Conservation (phyloP, 345 rosid genomes). For the Eutrema heterophyllum region DNA sequence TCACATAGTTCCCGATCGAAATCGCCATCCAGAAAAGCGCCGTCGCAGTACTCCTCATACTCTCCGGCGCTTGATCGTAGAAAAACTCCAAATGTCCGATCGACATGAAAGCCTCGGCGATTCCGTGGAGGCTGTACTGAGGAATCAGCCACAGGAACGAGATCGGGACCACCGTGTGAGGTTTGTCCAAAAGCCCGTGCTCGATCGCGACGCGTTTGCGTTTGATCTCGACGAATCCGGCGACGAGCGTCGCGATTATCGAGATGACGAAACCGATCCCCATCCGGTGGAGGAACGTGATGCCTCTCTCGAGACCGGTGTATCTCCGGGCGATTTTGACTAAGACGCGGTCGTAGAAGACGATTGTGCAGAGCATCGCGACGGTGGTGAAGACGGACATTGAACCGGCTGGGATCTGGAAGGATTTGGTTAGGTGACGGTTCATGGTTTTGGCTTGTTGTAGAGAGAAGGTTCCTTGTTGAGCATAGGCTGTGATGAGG, state of each 20-base stretch:
- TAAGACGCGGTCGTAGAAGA: constrained; percentile 60
- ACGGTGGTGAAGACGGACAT: constrained; percentile 80
- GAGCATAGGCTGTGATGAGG: constrained; percentile 72
- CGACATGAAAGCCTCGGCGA: constrained; percentile 85
- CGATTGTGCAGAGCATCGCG: constrained; percentile 66
- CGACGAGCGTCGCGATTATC: constrained; percentile 64
- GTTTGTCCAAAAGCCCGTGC: constrained; percentile 36
- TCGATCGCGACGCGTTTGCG: constrained; percentile 47
- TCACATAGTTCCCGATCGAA: constrained; percentile 61
- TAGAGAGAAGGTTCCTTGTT: constrained; percentile 76
- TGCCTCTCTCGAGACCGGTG: constrained; percentile 84
- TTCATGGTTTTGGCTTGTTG: constrained; percentile 88
- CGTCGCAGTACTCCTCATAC: constrained; percentile 80
- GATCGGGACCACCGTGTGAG: constrained; percentile 45
- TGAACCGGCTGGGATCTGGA: constrained; percentile 80
- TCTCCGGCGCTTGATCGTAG: constrained; percentile 84
- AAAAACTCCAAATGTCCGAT: constrained; percentile 84
- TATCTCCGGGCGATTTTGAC: constrained; percentile 47
- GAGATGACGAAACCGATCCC: constrained; percentile 76
- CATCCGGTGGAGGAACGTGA: constrained; percentile 74
- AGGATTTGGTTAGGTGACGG: constrained; percentile 58
- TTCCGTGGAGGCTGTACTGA: constrained; percentile 72
- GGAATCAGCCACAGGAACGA: constrained; percentile 80
- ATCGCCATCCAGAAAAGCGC: constrained; percentile 74
- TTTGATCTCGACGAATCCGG: constrained; percentile 66